A percentile compares a stretch with the other conserved stretches of the same genome.
phyloP scores from a whole-genome alignment of 495 filamentous ascomycete species.

The Lichina pygmaea region DNA sequence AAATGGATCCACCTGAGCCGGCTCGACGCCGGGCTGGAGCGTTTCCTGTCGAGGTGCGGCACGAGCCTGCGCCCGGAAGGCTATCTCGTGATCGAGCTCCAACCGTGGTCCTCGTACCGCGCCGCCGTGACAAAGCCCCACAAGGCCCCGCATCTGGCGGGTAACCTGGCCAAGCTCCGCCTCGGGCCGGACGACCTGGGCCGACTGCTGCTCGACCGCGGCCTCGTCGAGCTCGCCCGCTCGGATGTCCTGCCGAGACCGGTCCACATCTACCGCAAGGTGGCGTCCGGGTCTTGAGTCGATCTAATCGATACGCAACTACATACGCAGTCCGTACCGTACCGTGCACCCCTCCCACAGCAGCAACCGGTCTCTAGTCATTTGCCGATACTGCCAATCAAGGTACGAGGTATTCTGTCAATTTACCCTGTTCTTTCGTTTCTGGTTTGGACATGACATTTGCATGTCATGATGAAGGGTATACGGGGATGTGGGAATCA shows the following conservation, averaged over 20 bases:
- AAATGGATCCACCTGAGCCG: slow-evolving; percentile 16
- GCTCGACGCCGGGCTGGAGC: slow-evolving; percentile 9
- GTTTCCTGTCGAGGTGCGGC: slow-evolving; percentile 10
- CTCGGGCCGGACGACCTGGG: neutral
- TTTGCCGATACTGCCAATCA: no score
- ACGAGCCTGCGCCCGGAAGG: slow-evolving; percentile 9
- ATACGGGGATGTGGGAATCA: no score
- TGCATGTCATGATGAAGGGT: no score
- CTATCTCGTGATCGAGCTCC: slow-evolving; percentile 14
- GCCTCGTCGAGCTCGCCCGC: neutral
- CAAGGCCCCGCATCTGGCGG: neutral
- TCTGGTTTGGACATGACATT: no score
- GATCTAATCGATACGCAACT: no score
- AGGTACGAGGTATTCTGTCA: no score
- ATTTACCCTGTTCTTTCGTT: no score
- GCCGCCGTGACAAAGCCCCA: slow-evolving; percentile 11
- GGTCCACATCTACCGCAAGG: neutral
- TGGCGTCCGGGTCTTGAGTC: neutral
- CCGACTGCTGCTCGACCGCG: neutral
- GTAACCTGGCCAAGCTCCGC: neutral
- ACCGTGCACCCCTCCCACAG: no score
- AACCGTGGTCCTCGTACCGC: slow-evolving; percentile 14
- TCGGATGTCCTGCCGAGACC: neutral
- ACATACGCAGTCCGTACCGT: no score
- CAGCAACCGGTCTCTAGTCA: no score